These are phyloP conservation scores for Nematodospora valgi DNA, from an alignment of 805 yeast species.

Conservation along the genomic window DNA sequence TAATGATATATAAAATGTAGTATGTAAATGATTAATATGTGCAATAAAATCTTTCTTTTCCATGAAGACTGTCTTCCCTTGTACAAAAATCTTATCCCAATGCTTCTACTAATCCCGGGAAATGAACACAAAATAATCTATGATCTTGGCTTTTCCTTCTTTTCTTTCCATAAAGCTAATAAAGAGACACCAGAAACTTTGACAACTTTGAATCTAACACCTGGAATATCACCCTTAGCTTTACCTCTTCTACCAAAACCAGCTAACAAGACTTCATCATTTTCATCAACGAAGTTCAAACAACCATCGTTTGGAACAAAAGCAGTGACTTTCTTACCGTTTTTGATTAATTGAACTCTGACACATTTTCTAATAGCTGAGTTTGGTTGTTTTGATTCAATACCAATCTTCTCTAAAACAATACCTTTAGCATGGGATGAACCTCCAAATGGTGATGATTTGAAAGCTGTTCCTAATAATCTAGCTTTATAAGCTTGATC, in stretches of 20 bases:
- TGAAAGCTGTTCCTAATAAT: slow-evolving; percentile 99
- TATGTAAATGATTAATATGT: too few species aligned
- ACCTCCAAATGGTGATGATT: slow-evolving; percentile 99
- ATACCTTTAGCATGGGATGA: slow-evolving; percentile 99
- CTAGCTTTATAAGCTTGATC: slow-evolving; percentile 97
- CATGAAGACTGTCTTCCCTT: too few species aligned
- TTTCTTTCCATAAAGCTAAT: slow-evolving; percentile 99
- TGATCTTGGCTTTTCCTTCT: slow-evolving; percentile 99
- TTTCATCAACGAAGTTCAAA: slow-evolving; percentile 99
- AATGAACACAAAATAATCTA: slow-evolving; percentile 53
- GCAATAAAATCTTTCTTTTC: too few species aligned
- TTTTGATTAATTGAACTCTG: slow-evolving; percentile 99
- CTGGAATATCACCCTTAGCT: slow-evolving; percentile 99
- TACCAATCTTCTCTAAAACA: slow-evolving; percentile 98
- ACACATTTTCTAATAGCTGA: slow-evolving; percentile 99
- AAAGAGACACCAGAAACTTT: slow-evolving; percentile 99
- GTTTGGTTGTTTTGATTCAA: slow-evolving; percentile 99
- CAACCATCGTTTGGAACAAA: slow-evolving; percentile 99
- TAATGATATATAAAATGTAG: too few species aligned
- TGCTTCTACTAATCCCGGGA: too few species aligned
- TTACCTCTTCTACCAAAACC: slow-evolving; percentile 99
- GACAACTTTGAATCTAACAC: slow-evolving; percentile 99
- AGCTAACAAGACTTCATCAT: slow-evolving; percentile 98
- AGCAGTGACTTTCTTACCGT: slow-evolving; percentile 99
- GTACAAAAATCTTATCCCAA: too few species aligned